phyloP scores from a whole-genome alignment of 768 basidiomycete species.

The Lenzites betulinus region DNA sequence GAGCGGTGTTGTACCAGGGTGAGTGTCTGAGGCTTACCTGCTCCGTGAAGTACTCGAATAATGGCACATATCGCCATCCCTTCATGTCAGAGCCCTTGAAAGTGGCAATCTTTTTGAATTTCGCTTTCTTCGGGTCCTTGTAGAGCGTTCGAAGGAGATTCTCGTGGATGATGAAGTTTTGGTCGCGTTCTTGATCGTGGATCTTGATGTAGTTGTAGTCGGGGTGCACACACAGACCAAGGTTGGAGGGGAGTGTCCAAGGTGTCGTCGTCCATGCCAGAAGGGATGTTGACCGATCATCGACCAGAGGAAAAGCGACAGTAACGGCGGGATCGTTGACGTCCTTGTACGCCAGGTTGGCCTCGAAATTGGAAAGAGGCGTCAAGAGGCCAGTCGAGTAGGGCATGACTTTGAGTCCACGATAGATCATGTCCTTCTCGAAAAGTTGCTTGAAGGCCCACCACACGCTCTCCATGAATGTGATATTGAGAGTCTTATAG shows the following conservation, averaged over 20 bases:
- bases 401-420: conserved; percentile 94
- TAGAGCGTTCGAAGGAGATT: conserved; percentile 83
- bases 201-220: conserved; percentile 97
- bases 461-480: conserved; percentile 99
- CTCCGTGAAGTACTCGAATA: conserved; percentile 97
- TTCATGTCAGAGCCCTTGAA: conserved; percentile 94
- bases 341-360: conserved; percentile 88
- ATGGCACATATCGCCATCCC: conserved; percentile 91
- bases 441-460: conserved; percentile 97
- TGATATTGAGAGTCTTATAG: conserved; percentile 93
- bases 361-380: conserved; percentile 97
- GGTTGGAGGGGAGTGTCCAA: conserved; percentile 96
- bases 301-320: conserved; percentile 88
- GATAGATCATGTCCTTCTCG: conserved; percentile 90
- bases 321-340: conserved; percentile 95
- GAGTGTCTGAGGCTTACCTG: conserved; percentile 53
- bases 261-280: conserved; percentile 99
- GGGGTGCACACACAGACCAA: conserved; percentile 94
- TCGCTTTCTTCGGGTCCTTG: conserved; percentile 97
- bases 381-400: conserved; percentile 97
- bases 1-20: not conserved
- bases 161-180: conserved; percentile 93
- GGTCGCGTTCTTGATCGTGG: conserved; percentile 81
- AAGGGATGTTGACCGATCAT: conserved; percentile 87
- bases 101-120: conserved; percentile 86